Evolutionary conservation across 106 monocot genomes (phyloP).

Genomic region (Agapanthus africanus): DNA sequence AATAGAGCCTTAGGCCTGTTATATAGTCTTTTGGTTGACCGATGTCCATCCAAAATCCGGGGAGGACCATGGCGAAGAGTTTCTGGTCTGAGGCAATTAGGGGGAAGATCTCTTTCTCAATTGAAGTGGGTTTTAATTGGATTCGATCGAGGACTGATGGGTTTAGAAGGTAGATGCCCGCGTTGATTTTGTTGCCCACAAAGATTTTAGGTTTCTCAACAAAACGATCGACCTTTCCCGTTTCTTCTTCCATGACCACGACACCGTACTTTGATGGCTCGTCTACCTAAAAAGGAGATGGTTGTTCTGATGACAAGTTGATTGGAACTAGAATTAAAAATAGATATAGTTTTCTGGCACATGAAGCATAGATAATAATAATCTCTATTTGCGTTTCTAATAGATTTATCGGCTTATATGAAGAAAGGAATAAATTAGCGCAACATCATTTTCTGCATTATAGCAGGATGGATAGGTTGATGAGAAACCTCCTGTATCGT

Average conservation of each 20-base stretch:
- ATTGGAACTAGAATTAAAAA: neutral
- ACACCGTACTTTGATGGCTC: slow-evolving; percentile 93
- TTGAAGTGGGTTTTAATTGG: slow-evolving; percentile 53
- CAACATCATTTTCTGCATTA: neutral
- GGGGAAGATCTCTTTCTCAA: slow-evolving; percentile 77
- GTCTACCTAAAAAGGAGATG: slow-evolving; percentile 29
- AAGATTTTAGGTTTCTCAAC: slow-evolving; percentile 71
- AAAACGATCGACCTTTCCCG: slow-evolving; percentile 72
- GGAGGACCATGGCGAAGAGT: slow-evolving; percentile 58
- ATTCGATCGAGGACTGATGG: slow-evolving; percentile 47
- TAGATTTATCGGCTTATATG: neutral
- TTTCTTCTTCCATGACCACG: slow-evolving; percentile 71
- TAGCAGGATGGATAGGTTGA: neutral
- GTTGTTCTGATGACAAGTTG: neutral
- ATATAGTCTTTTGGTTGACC: slow-evolving; percentile 68
- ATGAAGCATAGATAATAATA: no score
- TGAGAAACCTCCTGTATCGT: no score
- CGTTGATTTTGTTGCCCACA: slow-evolving; percentile 56
- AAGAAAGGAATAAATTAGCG: neutral
- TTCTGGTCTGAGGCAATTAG: slow-evolving; percentile 40
- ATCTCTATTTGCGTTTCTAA: no score
- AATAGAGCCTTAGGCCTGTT: slow-evolving; percentile 48
- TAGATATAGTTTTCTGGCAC: neutral
- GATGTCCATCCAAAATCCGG: slow-evolving; percentile 75
- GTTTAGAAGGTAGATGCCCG: slow-evolving; percentile 49